Conservation (phyloP, 139 green algal genomes). For the Volvox africanus region DNA sequence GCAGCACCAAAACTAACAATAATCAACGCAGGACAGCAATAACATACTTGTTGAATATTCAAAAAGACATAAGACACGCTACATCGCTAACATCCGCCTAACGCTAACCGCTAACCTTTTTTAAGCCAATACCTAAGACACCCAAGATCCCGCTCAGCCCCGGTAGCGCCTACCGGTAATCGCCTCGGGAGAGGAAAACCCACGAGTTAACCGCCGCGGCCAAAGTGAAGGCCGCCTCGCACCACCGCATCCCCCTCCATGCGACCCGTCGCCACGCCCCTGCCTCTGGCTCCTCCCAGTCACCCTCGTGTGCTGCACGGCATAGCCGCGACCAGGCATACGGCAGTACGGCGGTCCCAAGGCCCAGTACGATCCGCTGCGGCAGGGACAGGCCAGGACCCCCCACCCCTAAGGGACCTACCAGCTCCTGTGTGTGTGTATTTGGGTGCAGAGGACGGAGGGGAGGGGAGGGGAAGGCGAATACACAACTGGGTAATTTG, state of each 20-base stretch:
- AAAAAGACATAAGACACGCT: too few relatives aligned
- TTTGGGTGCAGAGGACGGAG: too few relatives aligned
- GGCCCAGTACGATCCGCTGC: constrained; percentile 69
- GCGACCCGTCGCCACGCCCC: neutral
- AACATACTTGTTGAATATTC: too few relatives aligned
- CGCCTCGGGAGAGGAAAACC: constrained; percentile 76
- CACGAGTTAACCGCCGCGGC: constrained; percentile 73
- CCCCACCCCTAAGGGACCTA: constrained; percentile 73
- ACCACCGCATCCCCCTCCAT: constrained; percentile 2
- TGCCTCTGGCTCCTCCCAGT: constrained; percentile 28
- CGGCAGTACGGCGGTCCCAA: constrained; percentile 70
- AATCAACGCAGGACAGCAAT: too few relatives aligned
- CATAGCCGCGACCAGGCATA: constrained; percentile 75
- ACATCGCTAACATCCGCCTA: too few relatives aligned
- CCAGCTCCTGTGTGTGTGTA: constrained; percentile 10
- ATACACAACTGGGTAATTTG: too few relatives aligned
- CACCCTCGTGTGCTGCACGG: constrained; percentile 36
- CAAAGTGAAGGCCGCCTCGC: neutral
- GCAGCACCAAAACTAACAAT: too few relatives aligned
- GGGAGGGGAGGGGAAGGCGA: too few relatives aligned
- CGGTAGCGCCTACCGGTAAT: constrained; percentile 73
- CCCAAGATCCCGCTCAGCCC: neutral
- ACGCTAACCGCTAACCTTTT: too few relatives aligned
- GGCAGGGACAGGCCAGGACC: constrained; percentile 68
- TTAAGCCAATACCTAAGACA: neutral